These are phyloP conservation scores for Arthromyces matolae DNA, from an alignment of 768 basidiomycete genomes.

Conservation along the genomic window DNA sequence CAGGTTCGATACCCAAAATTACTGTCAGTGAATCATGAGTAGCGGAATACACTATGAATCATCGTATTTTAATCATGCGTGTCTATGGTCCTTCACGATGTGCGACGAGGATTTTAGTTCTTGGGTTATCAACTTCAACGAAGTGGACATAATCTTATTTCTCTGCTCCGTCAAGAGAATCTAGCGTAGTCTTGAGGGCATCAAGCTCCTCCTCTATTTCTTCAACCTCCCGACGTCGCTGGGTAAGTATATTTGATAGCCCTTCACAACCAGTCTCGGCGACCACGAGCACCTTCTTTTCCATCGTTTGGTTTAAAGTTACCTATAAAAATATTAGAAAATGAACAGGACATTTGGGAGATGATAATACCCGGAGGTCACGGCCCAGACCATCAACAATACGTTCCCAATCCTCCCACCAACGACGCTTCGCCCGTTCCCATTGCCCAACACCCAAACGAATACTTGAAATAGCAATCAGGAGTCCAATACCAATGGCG, in stretches of 20 bases:
- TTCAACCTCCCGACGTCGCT: slow-evolving; percentile 43
- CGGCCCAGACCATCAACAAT: slow-evolving; percentile 60
- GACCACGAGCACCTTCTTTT: slow-evolving; percentile 49
- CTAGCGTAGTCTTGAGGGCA: slow-evolving; percentile 34
- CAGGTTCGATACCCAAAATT: slow-evolving; percentile 20
- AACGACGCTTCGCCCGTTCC: slow-evolving; percentile 63
- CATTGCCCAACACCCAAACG: slow-evolving; percentile 65
- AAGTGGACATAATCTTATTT: no score
- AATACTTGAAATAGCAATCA: slow-evolving; percentile 46
- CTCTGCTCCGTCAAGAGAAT: slow-evolving; percentile 15
- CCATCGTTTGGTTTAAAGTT: slow-evolving; percentile 42
- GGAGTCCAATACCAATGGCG: slow-evolving; percentile 54
- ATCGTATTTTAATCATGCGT: no score
- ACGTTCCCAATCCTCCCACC: slow-evolving; percentile 66
- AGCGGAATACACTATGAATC: no score
- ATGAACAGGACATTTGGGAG: not conserved
- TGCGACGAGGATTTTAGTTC: no score
- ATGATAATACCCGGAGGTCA: slow-evolving; percentile 54
- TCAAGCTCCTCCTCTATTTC: slow-evolving; percentile 41
- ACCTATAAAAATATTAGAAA: slow-evolving; percentile 30
- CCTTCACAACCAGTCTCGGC: slow-evolving; percentile 48
- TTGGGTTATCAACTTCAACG: no score
- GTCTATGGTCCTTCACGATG: no score
- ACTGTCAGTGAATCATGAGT: slow-evolving; percentile 11
- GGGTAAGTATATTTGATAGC: slow-evolving; percentile 36